These are phyloP conservation scores for Ascochyta pisi DNA, from an alignment of 2,329 filamentous ascomycete genomes.

Conservation along the genomic window DNA sequence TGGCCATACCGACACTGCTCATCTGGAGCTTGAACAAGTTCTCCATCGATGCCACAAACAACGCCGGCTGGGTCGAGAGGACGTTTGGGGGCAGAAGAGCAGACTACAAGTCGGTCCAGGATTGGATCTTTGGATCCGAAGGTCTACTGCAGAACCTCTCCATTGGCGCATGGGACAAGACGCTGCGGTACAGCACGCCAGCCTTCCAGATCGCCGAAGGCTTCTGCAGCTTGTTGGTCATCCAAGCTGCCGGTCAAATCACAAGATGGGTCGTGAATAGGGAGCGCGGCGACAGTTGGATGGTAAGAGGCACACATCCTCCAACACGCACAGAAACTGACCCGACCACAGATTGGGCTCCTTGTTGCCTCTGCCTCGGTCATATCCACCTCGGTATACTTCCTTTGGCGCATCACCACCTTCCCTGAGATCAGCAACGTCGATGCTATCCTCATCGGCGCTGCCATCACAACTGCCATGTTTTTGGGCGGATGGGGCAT, in stretches of 20 bases:
- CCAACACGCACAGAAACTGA: constrained; percentile 41
- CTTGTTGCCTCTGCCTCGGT: constrained; percentile 87
- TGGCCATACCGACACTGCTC: constrained; percentile 82
- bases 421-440: constrained; percentile 94
- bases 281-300: constrained; percentile 93
- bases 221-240: constrained; percentile 94
- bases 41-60: constrained; percentile 81
- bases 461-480: constrained; percentile 88
- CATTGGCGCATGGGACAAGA: constrained; percentile 86
- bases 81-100: constrained; percentile 74
- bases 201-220: constrained; percentile 94
- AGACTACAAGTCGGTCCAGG: constrained; percentile 69
- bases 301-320: constrained; percentile 65
- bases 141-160: constrained; percentile 81
- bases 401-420: constrained; percentile 91
- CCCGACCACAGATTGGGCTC: constrained; percentile 74
- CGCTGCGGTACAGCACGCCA: constrained; percentile 87
- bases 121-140: constrained; percentile 88
- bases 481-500: constrained; percentile 95
- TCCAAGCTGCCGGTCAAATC: constrained; percentile 92
- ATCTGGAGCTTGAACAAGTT: constrained; percentile 98
- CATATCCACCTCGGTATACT: constrained; percentile 93
- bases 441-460: constrained; percentile 90
- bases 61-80: constrained; percentile 77
- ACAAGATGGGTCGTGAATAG: constrained; percentile 94